Percentiles rank a stretch among this genome's conserved stretches.
Evolutionary conservation across 306 rosid genomes (phyloP).

Genomic region (Pterocarpus macrocarpus): DNA sequence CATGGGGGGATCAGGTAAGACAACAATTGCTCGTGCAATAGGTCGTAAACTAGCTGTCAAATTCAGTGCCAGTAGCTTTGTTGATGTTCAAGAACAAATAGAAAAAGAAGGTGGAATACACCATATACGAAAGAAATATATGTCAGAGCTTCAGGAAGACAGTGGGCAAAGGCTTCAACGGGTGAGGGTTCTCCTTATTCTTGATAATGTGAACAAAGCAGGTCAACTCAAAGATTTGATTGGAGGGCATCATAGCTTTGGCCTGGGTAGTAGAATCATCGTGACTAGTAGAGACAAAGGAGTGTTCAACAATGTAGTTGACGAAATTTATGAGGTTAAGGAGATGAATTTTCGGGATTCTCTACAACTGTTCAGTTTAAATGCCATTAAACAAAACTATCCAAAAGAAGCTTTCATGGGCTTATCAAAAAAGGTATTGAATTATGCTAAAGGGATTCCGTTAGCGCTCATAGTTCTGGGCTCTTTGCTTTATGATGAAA

Average conservation of each 20-base stretch:
- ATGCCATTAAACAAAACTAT: constrained; percentile 31
- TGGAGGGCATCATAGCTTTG: not conserved
- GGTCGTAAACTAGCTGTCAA: not conserved
- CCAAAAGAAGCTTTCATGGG: not conserved
- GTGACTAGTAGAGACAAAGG: constrained; percentile 32
- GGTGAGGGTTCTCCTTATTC: constrained; percentile 33
- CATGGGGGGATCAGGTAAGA: constrained; percentile 29
- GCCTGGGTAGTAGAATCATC: constrained; percentile 30
- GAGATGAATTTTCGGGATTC: not conserved
- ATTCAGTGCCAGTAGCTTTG: not conserved
- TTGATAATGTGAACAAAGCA: not conserved
- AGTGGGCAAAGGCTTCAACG: not conserved
- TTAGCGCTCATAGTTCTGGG: constrained; percentile 25
- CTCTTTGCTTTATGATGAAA: not conserved
- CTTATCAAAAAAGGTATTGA: constrained; percentile 3
- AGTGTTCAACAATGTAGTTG: constrained; percentile 10
- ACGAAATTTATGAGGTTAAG: not conserved
- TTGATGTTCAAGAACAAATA: not conserved
- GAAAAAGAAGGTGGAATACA: not conserved
- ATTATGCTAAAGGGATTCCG: constrained; percentile 31
- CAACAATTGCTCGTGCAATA: constrained; percentile 18
- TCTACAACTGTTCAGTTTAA: constrained; percentile 1
- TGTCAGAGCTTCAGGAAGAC: not conserved
- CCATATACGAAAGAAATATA: too few relatives aligned
- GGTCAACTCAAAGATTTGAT: not conserved